These are phyloP conservation scores for Solanum virginianum DNA, from an alignment of 257 asterid species.

Conservation along the genomic window DNA sequence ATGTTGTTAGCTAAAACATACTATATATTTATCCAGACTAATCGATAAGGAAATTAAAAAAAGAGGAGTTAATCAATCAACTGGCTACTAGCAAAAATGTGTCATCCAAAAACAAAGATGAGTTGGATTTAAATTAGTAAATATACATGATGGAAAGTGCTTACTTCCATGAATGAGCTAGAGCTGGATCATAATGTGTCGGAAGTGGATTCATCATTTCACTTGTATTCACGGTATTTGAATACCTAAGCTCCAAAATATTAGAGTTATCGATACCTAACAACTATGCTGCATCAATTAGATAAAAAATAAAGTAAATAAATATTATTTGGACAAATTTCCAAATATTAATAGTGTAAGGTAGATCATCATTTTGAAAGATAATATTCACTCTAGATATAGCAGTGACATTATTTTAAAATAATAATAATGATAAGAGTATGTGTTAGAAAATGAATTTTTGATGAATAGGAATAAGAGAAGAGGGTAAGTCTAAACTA, in stretches of 20 bases:
- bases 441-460: neutral
- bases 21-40: neutral
- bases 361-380: neutral
- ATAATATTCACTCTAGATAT: neutral
- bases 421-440: neutral
- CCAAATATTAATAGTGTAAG: neutral
- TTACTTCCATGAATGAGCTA: slow-evolving; percentile 48
- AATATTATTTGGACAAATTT: neutral
- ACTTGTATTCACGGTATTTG: slow-evolving; percentile 5
- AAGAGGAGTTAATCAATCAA: neutral
- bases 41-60: neutral
- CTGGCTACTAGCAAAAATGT: neutral
- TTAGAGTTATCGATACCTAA: slow-evolving; percentile 15
- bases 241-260: slow-evolving; percentile 1
- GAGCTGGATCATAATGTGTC: slow-evolving; percentile 18
- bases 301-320: neutral
- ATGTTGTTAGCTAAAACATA: neutral
- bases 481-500: neutral
- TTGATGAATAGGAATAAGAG: neutral
- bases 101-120: neutral
- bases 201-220: slow-evolving; percentile 1
- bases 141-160: neutral
- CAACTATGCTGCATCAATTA: neutral
- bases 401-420: neutral
- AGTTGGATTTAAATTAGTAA: neutral